These are phyloP conservation scores for Sarocladium brachiariae DNA, from an alignment of 2,329 filamentous ascomycete genomes.

Conservation along the genomic window DNA sequence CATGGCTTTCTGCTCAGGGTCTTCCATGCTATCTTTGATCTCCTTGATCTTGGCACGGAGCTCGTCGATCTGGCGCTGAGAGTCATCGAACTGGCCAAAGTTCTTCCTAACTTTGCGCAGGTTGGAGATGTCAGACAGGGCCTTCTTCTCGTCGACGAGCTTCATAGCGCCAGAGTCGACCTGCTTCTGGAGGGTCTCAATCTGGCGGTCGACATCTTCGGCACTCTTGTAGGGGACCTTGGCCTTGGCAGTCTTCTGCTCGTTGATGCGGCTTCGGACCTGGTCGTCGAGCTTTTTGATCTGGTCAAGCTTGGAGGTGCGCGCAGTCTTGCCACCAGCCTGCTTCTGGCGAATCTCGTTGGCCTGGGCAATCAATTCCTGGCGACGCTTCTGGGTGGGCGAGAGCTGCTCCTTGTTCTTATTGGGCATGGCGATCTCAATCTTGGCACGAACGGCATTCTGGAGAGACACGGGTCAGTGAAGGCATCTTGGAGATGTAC, in stretches of 20 bases:
- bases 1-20: conserved; percentile 83
- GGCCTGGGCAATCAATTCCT: conserved; percentile 77
- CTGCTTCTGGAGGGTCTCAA: conserved; percentile 71
- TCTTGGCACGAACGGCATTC: conserved; percentile 82
- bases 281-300: conserved; percentile 89
- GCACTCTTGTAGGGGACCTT: conserved; percentile 79
- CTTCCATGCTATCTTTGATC: conserved; percentile 82
- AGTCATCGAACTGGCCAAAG: conserved; percentile 76
- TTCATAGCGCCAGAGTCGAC: conserved; percentile 89
- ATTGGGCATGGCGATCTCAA: conserved; percentile 72
- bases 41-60: conserved; percentile 82
- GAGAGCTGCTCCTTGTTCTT: conserved; percentile 72
- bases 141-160: conserved; percentile 95
- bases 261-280: conserved; percentile 73
- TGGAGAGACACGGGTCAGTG: conserved; percentile 31
- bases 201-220: conserved; percentile 82
- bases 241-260: conserved; percentile 79
- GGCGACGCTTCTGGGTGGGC: conserved; percentile 72
- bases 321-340: conserved; percentile 76
- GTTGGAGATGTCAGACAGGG: conserved; percentile 71
- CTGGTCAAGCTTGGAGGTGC: conserved; percentile 73
- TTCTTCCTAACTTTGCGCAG: conserved; percentile 87
- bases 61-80: conserved; percentile 84
- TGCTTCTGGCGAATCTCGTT: conserved; percentile 83
- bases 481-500: neutral